Base-by-base conservation (phyloP, 2,329 filamentous ascomycete genomes). In the Arthrobotrys sphaeroides region DNA sequence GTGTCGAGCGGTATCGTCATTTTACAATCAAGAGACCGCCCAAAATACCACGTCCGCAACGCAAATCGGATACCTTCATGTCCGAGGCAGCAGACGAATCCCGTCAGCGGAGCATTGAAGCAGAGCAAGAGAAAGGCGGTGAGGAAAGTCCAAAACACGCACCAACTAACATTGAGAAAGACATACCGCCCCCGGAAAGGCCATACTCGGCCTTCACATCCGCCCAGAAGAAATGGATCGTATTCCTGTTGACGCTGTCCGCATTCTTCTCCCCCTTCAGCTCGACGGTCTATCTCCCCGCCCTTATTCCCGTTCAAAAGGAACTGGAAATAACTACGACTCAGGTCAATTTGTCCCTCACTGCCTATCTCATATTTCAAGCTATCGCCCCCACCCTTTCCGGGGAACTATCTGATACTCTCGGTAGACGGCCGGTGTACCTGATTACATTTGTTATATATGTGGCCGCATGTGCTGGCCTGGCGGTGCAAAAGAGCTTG, bases 381-480 rank as follows among this genome's bases (percentile, higher is more conserved):
- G 89, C 85, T 16, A 81, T 91, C 1, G 84, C 88, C 0, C 89
- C 89, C 0, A 87, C 86, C 4, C 80, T 90, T 10, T 86, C 89
- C 49, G 89, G 88, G 2, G 87, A 88, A 69, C 86, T 90, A 42
- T 87, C 87, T 4, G 89, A 91, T 79, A 84, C 84, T 78, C 84
- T 85, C 2, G 88, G 89, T 6, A 85, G 88, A 28, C 84, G 88
- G n/a, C 88, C 88, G 0, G 88, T 88, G 2, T 89, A 88, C 74
- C 84, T 89, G 22, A 80, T 89, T 26, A 84, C 85, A 22, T 87
- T 90, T 68, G 74, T 82, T 51, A 85, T 90, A 20, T 90, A 88
- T 78, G 80, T 89, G 0, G 82, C 83, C 40, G 88, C 87, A 73
- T 89, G 88, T 78, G 87, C 90, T 13, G 88, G 87, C 0, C 82